A percentile compares a stretch with the other conserved stretches of the same genome.
phyloP scores from a whole-genome alignment of 1,284 basidiomycete species.

The Malassezia sp. region DNA sequence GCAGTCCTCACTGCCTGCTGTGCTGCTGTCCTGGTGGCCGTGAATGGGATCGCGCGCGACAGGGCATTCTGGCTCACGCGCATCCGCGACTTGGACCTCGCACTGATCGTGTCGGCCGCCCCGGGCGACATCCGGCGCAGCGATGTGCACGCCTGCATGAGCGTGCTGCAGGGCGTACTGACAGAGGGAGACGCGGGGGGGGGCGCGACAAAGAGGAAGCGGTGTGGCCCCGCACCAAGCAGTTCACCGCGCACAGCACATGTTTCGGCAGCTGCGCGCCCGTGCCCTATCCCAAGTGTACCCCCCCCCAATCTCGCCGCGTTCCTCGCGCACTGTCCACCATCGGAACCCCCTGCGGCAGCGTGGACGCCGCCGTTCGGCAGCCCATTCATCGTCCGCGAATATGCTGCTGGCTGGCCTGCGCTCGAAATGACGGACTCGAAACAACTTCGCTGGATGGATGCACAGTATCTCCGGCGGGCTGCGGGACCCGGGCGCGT shows the following conservation, averaged over 20 bases:
- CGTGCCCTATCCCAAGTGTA: too few relatives aligned
- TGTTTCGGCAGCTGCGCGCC: too few relatives aligned
- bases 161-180: too few relatives aligned
- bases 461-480: slow-evolving; percentile 6
- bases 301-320: not conserved
- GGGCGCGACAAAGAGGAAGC: too few relatives aligned
- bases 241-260: too few relatives aligned
- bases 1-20: not conserved
- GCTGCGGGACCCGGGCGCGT: slow-evolving; percentile 58
- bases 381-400: slow-evolving; percentile 62
- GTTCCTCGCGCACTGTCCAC: not conserved
- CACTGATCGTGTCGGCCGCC: not conserved
- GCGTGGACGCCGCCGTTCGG: too few relatives aligned
- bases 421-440: slow-evolving; percentile 55
- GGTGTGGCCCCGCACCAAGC: too few relatives aligned
- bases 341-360: too few relatives aligned
- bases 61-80: not conserved
- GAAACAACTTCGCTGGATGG: slow-evolving; percentile 46
- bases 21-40: not conserved
- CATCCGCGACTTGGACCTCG: slow-evolving; percentile 4
- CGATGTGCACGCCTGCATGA: too few relatives aligned
- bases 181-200: too few relatives aligned
- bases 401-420: slow-evolving; percentile 56
- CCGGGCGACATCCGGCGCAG: not conserved
- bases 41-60: not conserved